Evolutionary conservation across 257 asterid species (phyloP).

Genomic region (Coffea canephora): DNA sequence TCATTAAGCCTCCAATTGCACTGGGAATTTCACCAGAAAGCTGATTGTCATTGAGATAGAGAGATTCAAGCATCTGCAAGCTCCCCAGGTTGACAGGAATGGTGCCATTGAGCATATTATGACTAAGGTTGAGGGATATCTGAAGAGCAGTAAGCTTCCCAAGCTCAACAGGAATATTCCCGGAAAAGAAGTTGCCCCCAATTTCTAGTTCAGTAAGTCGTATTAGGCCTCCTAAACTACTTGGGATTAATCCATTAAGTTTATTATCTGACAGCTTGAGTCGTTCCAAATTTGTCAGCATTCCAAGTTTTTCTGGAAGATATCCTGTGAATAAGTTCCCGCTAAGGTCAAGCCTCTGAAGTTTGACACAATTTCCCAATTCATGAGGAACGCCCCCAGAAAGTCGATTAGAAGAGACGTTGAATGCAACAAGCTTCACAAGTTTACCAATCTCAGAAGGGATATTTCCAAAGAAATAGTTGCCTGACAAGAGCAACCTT

Average conservation of each 20-base stretch:
- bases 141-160: constrained; percentile 73
- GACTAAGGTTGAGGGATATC: constrained; percentile 73
- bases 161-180: constrained; percentile 64
- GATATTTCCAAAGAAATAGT: constrained; percentile 61
- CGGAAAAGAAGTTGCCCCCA: constrained; percentile 76
- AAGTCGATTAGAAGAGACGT: constrained; percentile 64
- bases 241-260: constrained; percentile 59
- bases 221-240: constrained; percentile 56
- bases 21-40: constrained; percentile 77
- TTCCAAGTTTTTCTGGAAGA: constrained; percentile 61
- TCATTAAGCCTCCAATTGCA: constrained; percentile 59
- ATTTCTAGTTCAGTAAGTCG: constrained; percentile 73
- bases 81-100: constrained; percentile 65
- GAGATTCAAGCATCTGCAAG: constrained; percentile 77
- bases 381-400: constrained; percentile 61
- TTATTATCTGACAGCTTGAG: constrained; percentile 69
- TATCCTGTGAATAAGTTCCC: constrained; percentile 53
- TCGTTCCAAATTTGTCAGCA: constrained; percentile 67
- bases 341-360: constrained; percentile 86
- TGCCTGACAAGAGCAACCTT: constrained; percentile 66
- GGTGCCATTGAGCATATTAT: constrained; percentile 56
- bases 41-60: constrained; percentile 66
- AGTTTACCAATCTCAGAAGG: constrained; percentile 81
- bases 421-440: constrained; percentile 71
- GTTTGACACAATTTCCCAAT: constrained; percentile 67